Evolutionary conservation across 202 grass and related monocot genomes (phyloP).

Genomic region (Setaria italica): DNA sequence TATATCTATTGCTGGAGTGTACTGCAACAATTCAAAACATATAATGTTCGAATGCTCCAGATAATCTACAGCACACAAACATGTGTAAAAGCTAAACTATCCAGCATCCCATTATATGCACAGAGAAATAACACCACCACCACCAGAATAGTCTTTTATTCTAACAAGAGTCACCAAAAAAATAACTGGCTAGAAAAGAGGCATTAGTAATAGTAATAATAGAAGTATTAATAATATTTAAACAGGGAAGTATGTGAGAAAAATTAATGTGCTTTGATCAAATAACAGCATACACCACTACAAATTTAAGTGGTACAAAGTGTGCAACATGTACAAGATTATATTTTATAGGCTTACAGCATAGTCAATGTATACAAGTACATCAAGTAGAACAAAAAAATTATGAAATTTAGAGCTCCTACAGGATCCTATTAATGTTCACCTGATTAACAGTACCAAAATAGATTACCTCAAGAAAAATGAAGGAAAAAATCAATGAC

Average conservation of each 20-base stretch:
- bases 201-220: background rate
- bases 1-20: constrained; percentile 79
- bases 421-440: background rate
- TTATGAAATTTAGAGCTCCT: background rate
- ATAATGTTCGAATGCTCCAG: background rate
- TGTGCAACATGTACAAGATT: background rate
- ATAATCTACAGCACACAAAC: background rate
- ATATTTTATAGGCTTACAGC: background rate
- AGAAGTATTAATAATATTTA: background rate
- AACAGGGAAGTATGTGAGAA: background rate
- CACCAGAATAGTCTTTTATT: background rate
- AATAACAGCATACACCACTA: background rate
- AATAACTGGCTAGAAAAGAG: background rate
- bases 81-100: constrained; percentile 12
- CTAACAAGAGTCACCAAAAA: background rate
- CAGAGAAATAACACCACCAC: background rate
- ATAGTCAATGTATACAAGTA: background rate
- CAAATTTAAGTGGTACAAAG: background rate
- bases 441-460: background rate
- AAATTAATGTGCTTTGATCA: background rate
- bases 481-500: background rate
- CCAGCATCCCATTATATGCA: background rate
- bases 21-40: constrained; percentile 43
- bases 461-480: background rate
- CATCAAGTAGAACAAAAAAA: background rate